A percentile compares a stretch with the other conserved stretches of the same genome.
phyloP scores from a whole-genome alignment of 257 asterid genomes.

The Fraxinus americana region DNA sequence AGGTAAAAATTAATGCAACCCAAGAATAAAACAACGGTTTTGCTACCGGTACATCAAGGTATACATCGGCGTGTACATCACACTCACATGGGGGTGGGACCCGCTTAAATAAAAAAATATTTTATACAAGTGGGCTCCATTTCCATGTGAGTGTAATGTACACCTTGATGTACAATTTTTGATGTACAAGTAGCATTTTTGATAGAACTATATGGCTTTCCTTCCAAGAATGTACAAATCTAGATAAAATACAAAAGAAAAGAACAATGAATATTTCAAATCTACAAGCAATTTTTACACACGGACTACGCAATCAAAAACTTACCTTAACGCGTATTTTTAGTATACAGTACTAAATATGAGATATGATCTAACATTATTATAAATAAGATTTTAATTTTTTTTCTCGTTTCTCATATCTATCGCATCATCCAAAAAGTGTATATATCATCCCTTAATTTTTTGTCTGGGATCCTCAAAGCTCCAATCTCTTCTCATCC shows the following conservation, averaged over 20 bases:
- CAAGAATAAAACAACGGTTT: not conserved
- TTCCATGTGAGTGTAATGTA: too few species aligned
- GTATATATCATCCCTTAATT: not conserved
- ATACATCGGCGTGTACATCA: too few species aligned
- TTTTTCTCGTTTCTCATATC: not conserved
- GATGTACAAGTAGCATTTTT: too few species aligned
- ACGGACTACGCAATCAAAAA: too few species aligned
- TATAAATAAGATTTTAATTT: too few species aligned
- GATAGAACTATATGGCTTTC: too few species aligned
- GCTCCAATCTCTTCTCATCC: slow-evolving; percentile 62
- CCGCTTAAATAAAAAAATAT: too few species aligned
- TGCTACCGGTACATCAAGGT: too few species aligned
- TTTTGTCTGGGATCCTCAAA: slow-evolving; percentile 43
- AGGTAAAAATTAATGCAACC: not conserved
- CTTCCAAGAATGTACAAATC: not conserved
- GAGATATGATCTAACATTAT: not conserved
- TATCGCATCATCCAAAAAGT: not conserved
- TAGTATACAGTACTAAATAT: not conserved
- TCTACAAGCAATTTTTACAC: not conserved
- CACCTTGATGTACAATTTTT: too few species aligned
- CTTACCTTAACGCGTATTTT: too few species aligned
- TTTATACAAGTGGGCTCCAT: too few species aligned
- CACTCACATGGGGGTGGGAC: too few species aligned
- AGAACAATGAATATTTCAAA: not conserved
- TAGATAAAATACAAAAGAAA: not conserved